Evolutionary conservation across 2,329 filamentous ascomycete genomes (phyloP).

Genomic region (Mycosphaerella sp.): DNA sequence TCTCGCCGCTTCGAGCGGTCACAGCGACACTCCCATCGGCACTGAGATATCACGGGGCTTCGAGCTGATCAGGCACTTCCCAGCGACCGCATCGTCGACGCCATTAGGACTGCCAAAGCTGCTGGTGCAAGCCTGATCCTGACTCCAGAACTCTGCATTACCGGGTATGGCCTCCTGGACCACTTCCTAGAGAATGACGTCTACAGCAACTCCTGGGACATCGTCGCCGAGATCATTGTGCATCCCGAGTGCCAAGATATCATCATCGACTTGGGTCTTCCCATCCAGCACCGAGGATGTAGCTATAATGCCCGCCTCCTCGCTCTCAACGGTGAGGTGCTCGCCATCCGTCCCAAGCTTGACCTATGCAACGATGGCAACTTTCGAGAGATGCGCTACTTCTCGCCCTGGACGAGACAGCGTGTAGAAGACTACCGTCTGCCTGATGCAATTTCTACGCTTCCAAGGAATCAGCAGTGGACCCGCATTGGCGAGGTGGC

Average conservation of each 20-base stretch:
- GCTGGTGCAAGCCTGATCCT: conserved; percentile 55
- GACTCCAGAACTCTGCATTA: conserved; percentile 46
- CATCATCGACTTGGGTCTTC: conserved; percentile 49
- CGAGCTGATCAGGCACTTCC: neutral
- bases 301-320: conserved; percentile 64
- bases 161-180: conserved; percentile 63
- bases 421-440: conserved; percentile 61
- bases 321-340: conserved; percentile 58
- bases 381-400: conserved; percentile 47
- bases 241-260: conserved; percentile 59
- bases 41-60: no score
- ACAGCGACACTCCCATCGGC: no score
- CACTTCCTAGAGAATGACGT: conserved; percentile 49
- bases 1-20: no score
- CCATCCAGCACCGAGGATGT: conserved; percentile 56
- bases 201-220: conserved; percentile 50
- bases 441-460: conserved; percentile 52
- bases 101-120: conserved; percentile 54
- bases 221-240: conserved; percentile 54
- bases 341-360: conserved; percentile 67
- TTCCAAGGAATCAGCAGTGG: conserved; percentile 48
- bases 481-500: conserved; percentile 65
- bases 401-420: conserved; percentile 57
- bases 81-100: conserved; percentile 54
- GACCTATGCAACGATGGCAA: conserved; percentile 66